Percentiles rank a stretch among this genome's conserved stretches.
phyloP scores from a whole-genome alignment of 164 flowering plant species.

The Buxus sempervirens region DNA sequence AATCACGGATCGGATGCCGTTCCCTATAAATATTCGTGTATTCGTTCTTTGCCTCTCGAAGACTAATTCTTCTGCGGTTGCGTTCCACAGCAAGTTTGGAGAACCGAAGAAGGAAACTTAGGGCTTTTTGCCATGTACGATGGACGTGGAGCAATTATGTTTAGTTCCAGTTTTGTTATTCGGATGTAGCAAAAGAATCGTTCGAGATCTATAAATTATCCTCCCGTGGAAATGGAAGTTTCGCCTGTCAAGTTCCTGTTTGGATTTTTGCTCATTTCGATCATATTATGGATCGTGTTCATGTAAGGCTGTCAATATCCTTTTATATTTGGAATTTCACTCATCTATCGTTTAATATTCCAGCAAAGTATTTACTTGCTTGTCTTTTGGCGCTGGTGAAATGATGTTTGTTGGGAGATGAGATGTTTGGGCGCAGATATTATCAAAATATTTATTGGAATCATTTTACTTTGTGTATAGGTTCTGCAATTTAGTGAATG shows the following conservation, averaged over 20 bases:
- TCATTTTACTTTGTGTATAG: background rate
- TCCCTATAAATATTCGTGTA: background rate
- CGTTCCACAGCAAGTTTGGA: background rate
- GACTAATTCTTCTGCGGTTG: conserved; percentile 6
- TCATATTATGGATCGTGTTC: conserved; percentile 74
- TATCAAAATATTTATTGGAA: background rate
- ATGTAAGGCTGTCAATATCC: conserved; percentile 44
- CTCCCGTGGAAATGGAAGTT: conserved; percentile 48
- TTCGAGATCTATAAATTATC: conserved; percentile 14
- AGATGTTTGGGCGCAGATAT: no score
- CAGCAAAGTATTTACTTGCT: background rate
- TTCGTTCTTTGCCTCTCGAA: conserved; percentile 10
- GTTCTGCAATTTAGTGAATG: background rate
- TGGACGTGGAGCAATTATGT: conserved; percentile 14
- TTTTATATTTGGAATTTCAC: background rate
- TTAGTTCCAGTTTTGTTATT: conserved; percentile 1
- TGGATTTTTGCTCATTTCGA: conserved; percentile 56
- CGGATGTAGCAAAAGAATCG: background rate
- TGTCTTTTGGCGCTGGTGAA: background rate
- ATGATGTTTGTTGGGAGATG: no score
- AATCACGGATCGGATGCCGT: conserved; percentile 30
- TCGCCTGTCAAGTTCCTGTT: conserved; percentile 76
- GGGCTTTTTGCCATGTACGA: conserved; percentile 21
- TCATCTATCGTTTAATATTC: background rate
- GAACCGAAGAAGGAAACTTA: conserved; percentile 5